These are phyloP conservation scores for Xerocomus potaroensis DNA, from an alignment of 768 basidiomycete species.

Conservation along the genomic window DNA sequence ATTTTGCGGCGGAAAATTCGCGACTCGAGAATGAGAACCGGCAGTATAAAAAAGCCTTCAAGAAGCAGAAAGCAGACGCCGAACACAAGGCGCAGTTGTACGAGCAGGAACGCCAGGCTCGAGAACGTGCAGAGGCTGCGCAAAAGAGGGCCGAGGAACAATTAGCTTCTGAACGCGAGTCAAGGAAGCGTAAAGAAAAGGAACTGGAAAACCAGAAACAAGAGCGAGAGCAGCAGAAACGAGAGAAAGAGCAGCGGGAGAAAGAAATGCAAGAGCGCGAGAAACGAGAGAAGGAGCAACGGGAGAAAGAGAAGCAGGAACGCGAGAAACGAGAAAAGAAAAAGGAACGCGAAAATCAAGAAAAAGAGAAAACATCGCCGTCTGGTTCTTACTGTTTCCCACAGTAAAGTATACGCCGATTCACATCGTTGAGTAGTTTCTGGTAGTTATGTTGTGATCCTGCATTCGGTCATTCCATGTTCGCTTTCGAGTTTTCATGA, in stretches of 20 bases:
- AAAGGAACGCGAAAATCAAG: not conserved
- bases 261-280: not conserved
- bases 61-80: slow-evolving; percentile 18
- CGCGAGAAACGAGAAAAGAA: not conserved
- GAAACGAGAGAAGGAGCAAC: not conserved
- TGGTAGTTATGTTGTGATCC: not conserved
- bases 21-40: slow-evolving; percentile 27
- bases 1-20: slow-evolving; percentile 35
- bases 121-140: slow-evolving; percentile 22
- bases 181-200: slow-evolving; percentile 7
- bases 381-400: slow-evolving; percentile 5
- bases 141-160: slow-evolving; percentile 16
- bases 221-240: not conserved
- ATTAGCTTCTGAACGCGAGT: slow-evolving; percentile 13
- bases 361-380: not conserved
- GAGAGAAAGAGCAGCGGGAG: not conserved
- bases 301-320: not conserved
- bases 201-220: not conserved
- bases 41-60: slow-evolving; percentile 15
- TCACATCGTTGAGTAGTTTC: not conserved
- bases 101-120: slow-evolving; percentile 25
- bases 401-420: slow-evolving; percentile 3
- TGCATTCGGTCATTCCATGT: too few species aligned
- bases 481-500: too few species aligned
- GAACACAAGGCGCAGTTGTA: slow-evolving; percentile 15